Conservation (phyloP, 225 moss, liverwort and hornwort genomes). For the Pseudisothecium myosuroides region DNA sequence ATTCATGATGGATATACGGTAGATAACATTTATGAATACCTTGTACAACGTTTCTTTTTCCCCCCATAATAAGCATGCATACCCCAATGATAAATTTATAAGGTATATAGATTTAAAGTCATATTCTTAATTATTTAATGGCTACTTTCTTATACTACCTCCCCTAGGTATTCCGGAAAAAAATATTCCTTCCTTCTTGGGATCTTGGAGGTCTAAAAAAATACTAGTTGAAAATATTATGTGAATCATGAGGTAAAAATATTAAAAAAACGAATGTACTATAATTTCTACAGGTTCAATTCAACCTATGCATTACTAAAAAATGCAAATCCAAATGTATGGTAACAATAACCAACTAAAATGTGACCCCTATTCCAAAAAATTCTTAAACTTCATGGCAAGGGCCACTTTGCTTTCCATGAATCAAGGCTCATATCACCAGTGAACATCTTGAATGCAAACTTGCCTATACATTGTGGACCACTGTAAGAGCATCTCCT, state of each 20-base stretch:
- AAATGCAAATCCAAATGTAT: neutral
- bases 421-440: neutral
- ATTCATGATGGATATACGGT: neutral
- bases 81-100: neutral
- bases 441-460: neutral
- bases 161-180: rapidly evolving
- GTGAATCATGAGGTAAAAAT: neutral
- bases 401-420: neutral
- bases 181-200: too few relatives aligned
- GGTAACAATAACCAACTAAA: rapidly evolving
- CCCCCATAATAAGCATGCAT: neutral
- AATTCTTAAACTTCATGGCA: neutral
- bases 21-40: neutral
- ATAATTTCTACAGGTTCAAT: neutral
- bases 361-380: rapidly evolving
- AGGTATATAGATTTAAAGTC: neutral
- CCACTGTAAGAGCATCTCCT: rapidly evolving
- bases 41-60: rapidly evolving
- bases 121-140: neutral
- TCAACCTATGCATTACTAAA: neutral
- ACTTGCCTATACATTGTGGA: neutral
- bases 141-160: neutral
- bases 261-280: neutral
- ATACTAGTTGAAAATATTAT: neutral
- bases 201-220: neutral